A percentile compares a stretch with the other conserved stretches of the same genome.
Conservation (phyloP, 1,139 yeast species). For the Suhomyces yuchorum region DNA sequence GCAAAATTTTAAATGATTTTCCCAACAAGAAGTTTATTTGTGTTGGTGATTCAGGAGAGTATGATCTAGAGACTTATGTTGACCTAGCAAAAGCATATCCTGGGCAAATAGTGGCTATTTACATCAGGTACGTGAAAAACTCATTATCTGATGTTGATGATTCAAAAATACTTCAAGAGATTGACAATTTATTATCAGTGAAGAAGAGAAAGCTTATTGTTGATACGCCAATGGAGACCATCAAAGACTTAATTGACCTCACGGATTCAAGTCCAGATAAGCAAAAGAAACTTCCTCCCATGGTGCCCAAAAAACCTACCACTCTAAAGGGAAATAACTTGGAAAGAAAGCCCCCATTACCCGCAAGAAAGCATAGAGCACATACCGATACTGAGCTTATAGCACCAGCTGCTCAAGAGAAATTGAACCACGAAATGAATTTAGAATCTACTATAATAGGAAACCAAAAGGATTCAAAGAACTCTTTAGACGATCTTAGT, state of each 20-base stretch:
- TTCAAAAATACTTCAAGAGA: conserved; percentile 38
- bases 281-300: conserved; percentile 35
- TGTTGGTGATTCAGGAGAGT: conserved; percentile 95
- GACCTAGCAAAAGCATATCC: conserved; percentile 68
- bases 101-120: conserved; percentile 67
- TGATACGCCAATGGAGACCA: conserved; percentile 12
- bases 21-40: conserved; percentile 76
- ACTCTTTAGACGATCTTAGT: conserved; percentile 8
- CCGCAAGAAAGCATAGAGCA: conserved; percentile 16
- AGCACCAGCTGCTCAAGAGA: neutral
- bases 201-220: conserved; percentile 16
- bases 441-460: neutral
- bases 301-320: conserved; percentile 43
- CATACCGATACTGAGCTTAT: conserved; percentile 10
- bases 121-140: conserved; percentile 74
- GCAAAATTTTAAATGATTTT: conserved; percentile 69
- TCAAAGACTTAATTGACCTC: conserved; percentile 40
- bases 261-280: conserved; percentile 24
- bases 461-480: neutral
- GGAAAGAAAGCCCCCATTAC: conserved; percentile 26
- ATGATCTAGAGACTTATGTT: conserved; percentile 88
- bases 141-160: conserved; percentile 63
- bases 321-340: conserved; percentile 29
- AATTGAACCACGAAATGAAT: neutral
- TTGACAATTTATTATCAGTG: conserved; percentile 23